Evolutionary conservation across 2,329 filamentous ascomycete genomes (phyloP), one percentile per base, ranked within the genome.

Genomic region (Exophiala lecanii-corni): DNA sequence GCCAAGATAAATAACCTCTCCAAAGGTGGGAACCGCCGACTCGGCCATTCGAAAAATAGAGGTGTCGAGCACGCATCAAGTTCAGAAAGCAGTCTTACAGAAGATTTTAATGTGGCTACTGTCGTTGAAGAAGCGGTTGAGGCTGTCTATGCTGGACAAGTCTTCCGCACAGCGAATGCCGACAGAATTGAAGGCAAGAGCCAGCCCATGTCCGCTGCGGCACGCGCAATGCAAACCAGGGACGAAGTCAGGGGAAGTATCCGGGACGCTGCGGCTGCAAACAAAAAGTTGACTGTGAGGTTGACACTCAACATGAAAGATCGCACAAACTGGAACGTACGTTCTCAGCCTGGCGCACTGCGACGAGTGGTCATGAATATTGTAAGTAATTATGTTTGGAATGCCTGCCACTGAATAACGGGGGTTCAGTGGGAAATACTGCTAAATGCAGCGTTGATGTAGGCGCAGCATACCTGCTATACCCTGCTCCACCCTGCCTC

Each of bases 321-420:
- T 56, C 44, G 65, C 16, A 48, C 66, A 39, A 51, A 66, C 7
- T 82, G 79, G 76, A 59, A 63, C 1, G 79, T 78, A 53, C 63
- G 70, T 3, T 71, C 74, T 2, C 72, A 81, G 35, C 71, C 75
- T 0, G 78, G 79, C 0, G 72, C 71, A 2, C 60, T 73, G 47
- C 63, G 71, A 36, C 67, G 76, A 5, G 72, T 82, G 35, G 68
- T 81, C 36, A 79, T 81, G 76, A 82, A 82, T 43, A 54, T 82
- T 1, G 23, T 26, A 26, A 26, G 23, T 26, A 6, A 7, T 6
- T 26, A 6, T 12, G 12, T 26, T 12, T 26, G 7, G 6, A 12
- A 7, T 6, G 7, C 23, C 23, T 26, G 23, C 23, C 23, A 26
- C n/a, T n/a, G n/a, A n/a, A n/a, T n/a, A n/a, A n/a, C n/a, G n/a